Conservation (phyloP, 2,329 filamentous ascomycete genomes). For the Colletotrichum eremochloae region DNA sequence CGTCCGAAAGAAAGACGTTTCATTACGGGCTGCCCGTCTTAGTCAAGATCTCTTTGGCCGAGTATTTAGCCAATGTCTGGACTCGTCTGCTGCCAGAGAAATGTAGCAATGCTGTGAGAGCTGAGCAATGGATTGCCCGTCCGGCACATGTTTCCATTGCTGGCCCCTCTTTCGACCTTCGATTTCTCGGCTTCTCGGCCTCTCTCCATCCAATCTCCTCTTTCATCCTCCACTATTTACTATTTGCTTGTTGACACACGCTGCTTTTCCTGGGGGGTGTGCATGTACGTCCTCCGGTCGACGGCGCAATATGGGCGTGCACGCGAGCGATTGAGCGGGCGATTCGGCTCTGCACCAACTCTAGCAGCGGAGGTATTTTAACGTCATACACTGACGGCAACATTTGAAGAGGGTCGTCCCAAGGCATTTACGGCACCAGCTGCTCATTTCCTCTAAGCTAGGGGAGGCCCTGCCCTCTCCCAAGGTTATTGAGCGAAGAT, state of each 20-base stretch:
- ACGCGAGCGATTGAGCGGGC: neutral
- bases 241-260: neutral
- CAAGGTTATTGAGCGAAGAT: neutral
- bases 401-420: neutral
- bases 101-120: neutral
- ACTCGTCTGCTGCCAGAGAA: neutral
- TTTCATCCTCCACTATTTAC: neutral
- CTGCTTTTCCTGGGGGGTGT: neutral
- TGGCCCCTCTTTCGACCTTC: neutral
- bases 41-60: slow-evolving; percentile 8
- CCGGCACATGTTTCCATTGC: slow-evolving; percentile 20
- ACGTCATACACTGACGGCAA: neutral
- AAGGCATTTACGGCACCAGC: slow-evolving; percentile 36
- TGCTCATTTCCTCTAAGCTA: slow-evolving; percentile 30
- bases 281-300: neutral
- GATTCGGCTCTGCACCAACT: neutral
- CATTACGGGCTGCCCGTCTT: slow-evolving; percentile 15
- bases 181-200: neutral
- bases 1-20: neutral
- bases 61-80: slow-evolving; percentile 10
- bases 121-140: neutral
- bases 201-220: neutral
- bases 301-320: neutral
- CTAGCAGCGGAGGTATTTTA: neutral
- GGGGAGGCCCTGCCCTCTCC: slow-evolving; percentile 15